Base-by-base conservation (phyloP, 164 flowering plant species). In the Litsea cubeba region DNA sequence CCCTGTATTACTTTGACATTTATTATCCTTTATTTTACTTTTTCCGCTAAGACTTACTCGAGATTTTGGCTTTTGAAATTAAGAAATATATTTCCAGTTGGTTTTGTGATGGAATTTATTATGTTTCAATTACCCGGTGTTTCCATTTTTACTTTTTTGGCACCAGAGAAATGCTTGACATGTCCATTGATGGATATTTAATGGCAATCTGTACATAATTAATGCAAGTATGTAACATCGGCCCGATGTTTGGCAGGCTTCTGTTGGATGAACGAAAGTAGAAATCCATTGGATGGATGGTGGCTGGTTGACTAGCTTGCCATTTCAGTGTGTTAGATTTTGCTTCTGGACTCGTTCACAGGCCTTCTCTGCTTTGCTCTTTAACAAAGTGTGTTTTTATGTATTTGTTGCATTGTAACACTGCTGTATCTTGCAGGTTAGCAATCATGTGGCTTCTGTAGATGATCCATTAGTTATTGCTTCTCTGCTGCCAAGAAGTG, bases 401-500 rank as follows among this genome's bases (percentile, higher is more conserved):
- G 46, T 40, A 40, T 8, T 40, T 40, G 30, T 54, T 68, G 65
- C 50, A 58, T 46, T 74, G 20, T 62, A 75, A 35, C 18, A 63
- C 32, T 65, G 50, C 64, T 28, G 49, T 49, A 28, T 72, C 35
- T 24, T 85, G 80, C 80, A 95, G 99, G 97, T 95, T 12, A 93
- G 98, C 88, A 95, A 93, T 82, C 99, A 95, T 85, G 98, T 95
- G 77, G 96, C 97, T 26, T 84, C 97, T 14, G 75, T 92, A 74
- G 99, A 95, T 88, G 99, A 95, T 78, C 99, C 99, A 3, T 78
- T 95, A 68, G 88, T 95, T 63, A 89, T 95, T 84, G 90, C 99
- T 70, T 82, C 98, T 18, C 79, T 95, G 57, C 85, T 95, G 77
- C 96, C 98, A 67, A 94, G 90, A 50, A 82, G 81, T 75, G 86